Evolutionary conservation across 768 basidiomycete genomes (phyloP).

Genomic region (Agrocybe chaxingu): DNA sequence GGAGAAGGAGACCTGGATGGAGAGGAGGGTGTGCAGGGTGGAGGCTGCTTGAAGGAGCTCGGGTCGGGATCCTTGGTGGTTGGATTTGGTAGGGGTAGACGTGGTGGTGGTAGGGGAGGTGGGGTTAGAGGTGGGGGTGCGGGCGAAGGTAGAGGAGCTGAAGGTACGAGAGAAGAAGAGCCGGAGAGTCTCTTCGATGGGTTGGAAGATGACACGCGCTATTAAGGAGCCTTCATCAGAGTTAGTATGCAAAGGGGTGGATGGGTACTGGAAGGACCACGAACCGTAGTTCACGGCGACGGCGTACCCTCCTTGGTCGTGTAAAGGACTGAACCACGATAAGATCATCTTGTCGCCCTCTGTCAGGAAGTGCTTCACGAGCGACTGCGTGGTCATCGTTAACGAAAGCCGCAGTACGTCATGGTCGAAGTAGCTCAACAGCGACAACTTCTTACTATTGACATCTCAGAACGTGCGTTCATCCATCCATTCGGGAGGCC

Average conservation of each 20-base stretch:
- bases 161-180: constrained; percentile 81
- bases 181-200: constrained; percentile 89
- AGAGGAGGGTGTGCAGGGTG: constrained; percentile 58
- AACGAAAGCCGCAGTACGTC: constrained; percentile 53
- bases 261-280: constrained; percentile 16
- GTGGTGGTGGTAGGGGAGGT: not conserved
- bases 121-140: constrained; percentile 3
- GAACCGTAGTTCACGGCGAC: constrained; percentile 93
- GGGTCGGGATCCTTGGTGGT: constrained; percentile 1
- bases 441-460: not conserved
- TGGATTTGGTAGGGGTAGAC: constrained; percentile 8
- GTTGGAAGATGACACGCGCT: constrained; percentile 91
- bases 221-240: constrained; percentile 72
- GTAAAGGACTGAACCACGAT: constrained; percentile 76
- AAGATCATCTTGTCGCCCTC: constrained; percentile 94
- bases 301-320: constrained; percentile 93
- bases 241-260: not conserved
- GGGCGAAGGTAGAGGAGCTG: constrained; percentile 8
- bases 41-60: constrained; percentile 39
- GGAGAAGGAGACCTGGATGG: constrained; percentile 62
- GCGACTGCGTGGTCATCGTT: constrained; percentile 84
- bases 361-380: constrained; percentile 93
- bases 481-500: not conserved
- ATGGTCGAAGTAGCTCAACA: constrained; percentile 13
- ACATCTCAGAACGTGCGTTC: not conserved